Conservation (phyloP, 345 rosid genomes). For the Eucalyptus pauciflora region DNA sequence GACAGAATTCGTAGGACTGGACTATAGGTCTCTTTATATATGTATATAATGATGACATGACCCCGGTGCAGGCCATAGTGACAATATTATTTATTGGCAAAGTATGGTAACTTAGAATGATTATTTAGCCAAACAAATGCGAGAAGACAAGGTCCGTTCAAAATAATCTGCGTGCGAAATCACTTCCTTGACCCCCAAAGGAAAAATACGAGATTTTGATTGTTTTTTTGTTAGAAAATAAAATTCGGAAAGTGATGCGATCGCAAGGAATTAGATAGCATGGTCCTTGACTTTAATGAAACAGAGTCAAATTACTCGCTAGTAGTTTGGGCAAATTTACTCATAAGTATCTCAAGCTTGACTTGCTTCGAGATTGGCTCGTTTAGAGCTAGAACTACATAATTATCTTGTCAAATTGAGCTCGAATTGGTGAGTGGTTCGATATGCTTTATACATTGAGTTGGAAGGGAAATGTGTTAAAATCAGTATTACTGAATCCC, state of each 20-base stretch:
- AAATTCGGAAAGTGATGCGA: background rate
- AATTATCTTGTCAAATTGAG: no score
- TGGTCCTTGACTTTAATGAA: background rate
- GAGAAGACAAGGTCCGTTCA: background rate
- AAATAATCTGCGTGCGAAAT: background rate
- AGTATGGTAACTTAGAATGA: background rate
- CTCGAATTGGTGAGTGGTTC: background rate
- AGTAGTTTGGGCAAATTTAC: background rate
- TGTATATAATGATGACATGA: background rate
- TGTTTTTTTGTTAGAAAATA: background rate
- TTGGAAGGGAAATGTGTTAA: background rate
- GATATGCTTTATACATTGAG: background rate
- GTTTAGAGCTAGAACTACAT: no score
- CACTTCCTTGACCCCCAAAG: background rate
- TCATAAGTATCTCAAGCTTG: background rate
- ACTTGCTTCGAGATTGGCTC: background rate
- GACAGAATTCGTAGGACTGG: background rate
- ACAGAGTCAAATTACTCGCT: background rate
- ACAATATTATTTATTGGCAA: background rate
- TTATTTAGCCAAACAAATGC: background rate
- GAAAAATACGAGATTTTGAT: background rate
- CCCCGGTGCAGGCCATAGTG: background rate
- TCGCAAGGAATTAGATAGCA: background rate
- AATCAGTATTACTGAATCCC: background rate
- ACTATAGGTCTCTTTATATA: background rate